These are phyloP conservation scores for Candida endomychidarum DNA, from an alignment of 805 yeast species.

Conservation along the genomic window DNA sequence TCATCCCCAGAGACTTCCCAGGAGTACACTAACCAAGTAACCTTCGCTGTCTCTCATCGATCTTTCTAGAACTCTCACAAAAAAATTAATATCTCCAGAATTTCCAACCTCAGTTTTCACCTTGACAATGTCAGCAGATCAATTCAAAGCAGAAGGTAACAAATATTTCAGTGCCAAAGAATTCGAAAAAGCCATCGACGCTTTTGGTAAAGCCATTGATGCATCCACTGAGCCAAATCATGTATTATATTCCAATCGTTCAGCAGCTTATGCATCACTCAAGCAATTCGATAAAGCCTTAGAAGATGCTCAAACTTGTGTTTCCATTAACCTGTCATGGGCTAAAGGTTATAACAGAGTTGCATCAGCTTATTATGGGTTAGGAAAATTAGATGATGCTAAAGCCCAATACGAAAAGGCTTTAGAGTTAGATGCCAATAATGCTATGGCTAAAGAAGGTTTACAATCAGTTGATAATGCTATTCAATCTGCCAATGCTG, in stretches of 20 bases:
- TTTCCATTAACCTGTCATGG: conserved; percentile 81
- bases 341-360: conserved; percentile 93
- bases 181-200: conserved; percentile 73
- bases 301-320: conserved; percentile 81
- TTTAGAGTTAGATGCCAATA: conserved; percentile 72
- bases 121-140: conserved; percentile 53
- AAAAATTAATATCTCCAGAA: too few species aligned
- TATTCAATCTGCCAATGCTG: conserved; percentile 47
- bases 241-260: conserved; percentile 89
- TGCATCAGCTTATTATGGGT: conserved; percentile 91
- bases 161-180: conserved; percentile 89
- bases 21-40: too few species aligned
- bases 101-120: neutral
- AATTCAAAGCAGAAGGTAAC: conserved; percentile 88
- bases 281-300: conserved; percentile 73
- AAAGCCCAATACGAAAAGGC: conserved; percentile 72
- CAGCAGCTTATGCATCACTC: conserved; percentile 84
- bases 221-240: conserved; percentile 83
- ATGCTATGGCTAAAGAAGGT: conserved; percentile 87
- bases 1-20: too few species aligned
- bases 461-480: conserved; percentile 67
- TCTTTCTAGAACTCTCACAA: conserved; percentile 5
- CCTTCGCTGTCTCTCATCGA: too few species aligned
- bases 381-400: conserved; percentile 77
- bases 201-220: conserved; percentile 84